Percentiles rank a stretch among this genome's conserved stretches.
Evolutionary conservation across 2,329 filamentous ascomycete genomes (phyloP).

Genomic region (Neonectria neomacrospora): DNA sequence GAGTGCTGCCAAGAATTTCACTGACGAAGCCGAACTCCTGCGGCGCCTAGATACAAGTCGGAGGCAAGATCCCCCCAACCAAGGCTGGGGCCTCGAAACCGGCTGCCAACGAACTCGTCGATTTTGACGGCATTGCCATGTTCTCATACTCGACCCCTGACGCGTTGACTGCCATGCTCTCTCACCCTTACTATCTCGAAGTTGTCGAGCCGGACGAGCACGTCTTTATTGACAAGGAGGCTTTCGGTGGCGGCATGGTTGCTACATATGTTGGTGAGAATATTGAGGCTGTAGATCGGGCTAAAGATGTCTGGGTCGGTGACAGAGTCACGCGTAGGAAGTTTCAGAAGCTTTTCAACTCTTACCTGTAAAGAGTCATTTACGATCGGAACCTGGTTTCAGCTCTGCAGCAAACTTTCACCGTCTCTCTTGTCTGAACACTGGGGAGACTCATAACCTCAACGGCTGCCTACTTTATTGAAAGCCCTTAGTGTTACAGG

Average conservation of each 20-base stretch:
- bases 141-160: conserved; percentile 43
- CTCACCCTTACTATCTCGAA: conserved; percentile 45
- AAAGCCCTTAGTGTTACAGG: too few species aligned
- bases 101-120: conserved; percentile 33
- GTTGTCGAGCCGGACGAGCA: conserved; percentile 47
- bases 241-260: conserved; percentile 44
- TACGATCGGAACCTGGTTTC: too few species aligned
- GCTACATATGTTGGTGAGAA: conserved; percentile 41
- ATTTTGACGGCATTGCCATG: conserved; percentile 47
- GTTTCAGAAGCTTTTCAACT: conserved; percentile 41
- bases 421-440: too few species aligned
- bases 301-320: conserved; percentile 41
- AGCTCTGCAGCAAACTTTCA: too few species aligned
- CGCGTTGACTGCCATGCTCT: conserved; percentile 38
- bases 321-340: conserved; percentile 27
- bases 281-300: conserved; percentile 40
- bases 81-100: conserved; percentile 32
- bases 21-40: not conserved
- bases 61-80: conserved; percentile 43
- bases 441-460: too few species aligned
- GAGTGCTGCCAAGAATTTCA: not conserved
- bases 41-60: conserved; percentile 39
- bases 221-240: conserved; percentile 45
- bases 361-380: conserved; percentile 21
- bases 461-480: too few species aligned